Evolutionary conservation across 2,329 filamentous ascomycete species (phyloP), one percentile per base, ranked within the genome.

Genomic region (Fonsecaea multimorphosa): DNA sequence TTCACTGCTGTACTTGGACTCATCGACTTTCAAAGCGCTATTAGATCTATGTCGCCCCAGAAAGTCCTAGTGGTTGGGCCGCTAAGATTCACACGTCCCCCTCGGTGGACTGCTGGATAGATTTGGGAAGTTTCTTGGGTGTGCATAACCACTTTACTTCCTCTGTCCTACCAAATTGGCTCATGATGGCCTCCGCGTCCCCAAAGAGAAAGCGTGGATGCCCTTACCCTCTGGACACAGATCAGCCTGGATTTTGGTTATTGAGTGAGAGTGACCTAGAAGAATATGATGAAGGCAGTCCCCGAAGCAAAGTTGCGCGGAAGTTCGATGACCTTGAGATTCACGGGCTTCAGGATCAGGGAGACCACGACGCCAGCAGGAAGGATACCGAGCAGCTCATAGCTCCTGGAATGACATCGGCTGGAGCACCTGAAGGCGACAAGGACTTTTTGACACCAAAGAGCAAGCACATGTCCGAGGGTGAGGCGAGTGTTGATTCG

Each of bases 291-390:
- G 65, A 55, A 52, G 64, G 51, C 8, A 70, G 65, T 61, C 67
- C 67, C 14, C 60, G 65, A 19, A 64, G 60, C 11, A 69, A 66
- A 60, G 58, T 70, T n/a, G 62, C 65, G 40, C 61, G 61, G 51
- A 61, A 56, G 27, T 68, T 69, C 29, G 64, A 67, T 29, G 72
- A 74, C 38, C 75, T 82, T 12, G 56, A 65, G 19, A 65, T 69
- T 24, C 51, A 66, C 22, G 54, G 62, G 31, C 27, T 22, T n/a
- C 51, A 44, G 6, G 16, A 27, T 24, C 29, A 34, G 31, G 22
- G 14, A 27, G 24, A 32, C 19, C 27, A 56, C n/a, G 52, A 56
- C 32, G 24, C 31, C 31, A 46, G 12, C 8, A 16, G 8, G 46
- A 22, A 12, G 24, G 34, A 22, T 7, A 44, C 3, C 22, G 24